phyloP scores from a whole-genome alignment of 805 yeast genomes.

The Candida pini region DNA sequence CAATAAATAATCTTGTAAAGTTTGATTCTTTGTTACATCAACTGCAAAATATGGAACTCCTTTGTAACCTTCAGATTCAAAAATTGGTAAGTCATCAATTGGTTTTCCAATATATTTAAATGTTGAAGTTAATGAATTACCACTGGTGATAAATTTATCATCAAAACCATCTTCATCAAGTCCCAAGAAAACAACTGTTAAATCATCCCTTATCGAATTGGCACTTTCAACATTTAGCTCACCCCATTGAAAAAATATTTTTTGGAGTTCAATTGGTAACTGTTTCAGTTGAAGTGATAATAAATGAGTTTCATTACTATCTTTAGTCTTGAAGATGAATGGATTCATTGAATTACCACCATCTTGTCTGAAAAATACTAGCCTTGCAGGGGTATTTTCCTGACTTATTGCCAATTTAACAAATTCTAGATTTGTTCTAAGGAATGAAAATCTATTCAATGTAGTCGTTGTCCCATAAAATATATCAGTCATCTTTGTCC shows the following conservation, averaged over 20 bases:
- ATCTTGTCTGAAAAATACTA: constrained; percentile 39
- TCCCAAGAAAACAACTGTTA: constrained; percentile 42
- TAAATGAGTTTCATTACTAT: constrained; percentile 3
- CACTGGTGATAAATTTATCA: constrained; percentile 13
- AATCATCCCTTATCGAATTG: constrained; percentile 9
- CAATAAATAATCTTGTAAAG: constrained; percentile 9
- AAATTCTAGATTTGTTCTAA: constrained; percentile 51
- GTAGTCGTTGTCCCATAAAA: constrained; percentile 31
- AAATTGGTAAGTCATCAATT: constrained; percentile 3
- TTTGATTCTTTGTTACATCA: constrained; percentile 38
- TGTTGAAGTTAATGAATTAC: constrained; percentile 13
- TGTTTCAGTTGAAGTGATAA: constrained; percentile 9
- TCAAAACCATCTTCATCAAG: constrained; percentile 34
- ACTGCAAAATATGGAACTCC: constrained; percentile 66
- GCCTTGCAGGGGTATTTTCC: constrained; percentile 32
- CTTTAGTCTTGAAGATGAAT: constrained; percentile 5
- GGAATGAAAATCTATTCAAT: constrained; percentile 59
- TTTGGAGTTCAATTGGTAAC: constrained; percentile 11
- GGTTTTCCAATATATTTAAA: constrained; percentile 6
- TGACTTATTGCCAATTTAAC: constrained; percentile 23
- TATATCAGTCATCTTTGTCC: constrained; percentile 17
- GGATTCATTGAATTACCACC: constrained; percentile 16
- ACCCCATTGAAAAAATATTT: constrained; percentile 18
- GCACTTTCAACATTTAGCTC: constrained; percentile 9
- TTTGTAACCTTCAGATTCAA: constrained; percentile 34